Base-by-base conservation (phyloP, 1,139 yeast species). In the Zygotorulaspora mrakii region DNA sequence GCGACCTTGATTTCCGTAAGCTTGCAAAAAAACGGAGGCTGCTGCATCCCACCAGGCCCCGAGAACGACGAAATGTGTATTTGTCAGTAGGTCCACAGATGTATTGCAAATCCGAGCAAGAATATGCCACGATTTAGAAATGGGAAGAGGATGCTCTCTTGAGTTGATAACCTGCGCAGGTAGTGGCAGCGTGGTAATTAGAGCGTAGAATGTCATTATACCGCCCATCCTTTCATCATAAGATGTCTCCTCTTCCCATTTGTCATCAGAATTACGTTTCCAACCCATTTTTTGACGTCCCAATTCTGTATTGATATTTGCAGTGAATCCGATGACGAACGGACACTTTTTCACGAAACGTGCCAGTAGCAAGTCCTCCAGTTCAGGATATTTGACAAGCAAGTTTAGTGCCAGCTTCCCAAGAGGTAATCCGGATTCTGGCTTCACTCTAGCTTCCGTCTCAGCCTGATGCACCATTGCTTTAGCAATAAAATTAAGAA, bases 41-140 rank as follows among this genome's bases (percentile, higher is more conserved):
- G 83, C 73, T 5, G 89, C 79, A 49, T 94, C 98, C 95, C 96
- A 87, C 96, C 96, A 89, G 30, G 84, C 76, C 1, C 88, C 80
- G 5, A 81, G 73, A 1, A 84, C 74, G 0, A 80, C 70, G 57
- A 73, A 89, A 57, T 88, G 95, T 0, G 83, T 75, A 49, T 87
- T 82, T 0, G 77, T 68, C 10, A 87, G 57, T 8, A 74, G 58
- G 0, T 64, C 62, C 4, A 55, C 26, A 2, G 76, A 71, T 1
- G 74, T 69, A 60, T 91, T 89, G 30, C 82, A 67, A 43, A 78
- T 64, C 34, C 97, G 70, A 0, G 96, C 82, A 21, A 83, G 53
- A 59, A 85, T 74, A 22, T 57, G 67, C 98, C 98, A 91, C 6
- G 74, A 64, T 35, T 71, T 60, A 0, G 69, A 53, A 5, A 77